Conservation (phyloP, 768 basidiomycete species). For the Lactarius hatsudake region DNA sequence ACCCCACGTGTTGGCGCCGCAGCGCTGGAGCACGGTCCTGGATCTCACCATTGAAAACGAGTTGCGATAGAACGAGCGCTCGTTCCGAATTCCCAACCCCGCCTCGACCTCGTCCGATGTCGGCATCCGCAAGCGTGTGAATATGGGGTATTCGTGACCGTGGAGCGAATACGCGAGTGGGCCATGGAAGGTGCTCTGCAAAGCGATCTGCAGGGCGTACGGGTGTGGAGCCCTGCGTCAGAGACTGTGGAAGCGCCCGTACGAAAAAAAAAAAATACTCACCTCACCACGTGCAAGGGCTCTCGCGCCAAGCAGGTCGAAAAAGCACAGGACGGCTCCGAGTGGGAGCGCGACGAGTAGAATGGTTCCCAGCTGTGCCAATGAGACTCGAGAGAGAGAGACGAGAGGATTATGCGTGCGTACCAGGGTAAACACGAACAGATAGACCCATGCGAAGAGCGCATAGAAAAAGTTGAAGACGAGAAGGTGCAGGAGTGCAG, state of each 20-base stretch:
- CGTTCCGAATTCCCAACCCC: conserved; percentile 40
- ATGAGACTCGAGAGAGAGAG: conserved; percentile 14
- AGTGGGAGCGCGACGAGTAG: conserved; percentile 76
- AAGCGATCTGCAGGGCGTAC: conserved; percentile 44
- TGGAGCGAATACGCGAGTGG: conserved; percentile 62
- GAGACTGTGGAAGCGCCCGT: not conserved
- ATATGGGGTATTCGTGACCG: conserved; percentile 70
- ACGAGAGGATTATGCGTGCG: conserved; percentile 34
- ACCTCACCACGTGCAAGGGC: conserved; percentile 71
- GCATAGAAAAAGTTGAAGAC: conserved; percentile 79
- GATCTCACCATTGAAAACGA: conserved; percentile 70
- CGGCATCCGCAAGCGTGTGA: conserved; percentile 57
- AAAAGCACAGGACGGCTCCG: conserved; percentile 74
- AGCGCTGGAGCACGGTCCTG: conserved; percentile 14
- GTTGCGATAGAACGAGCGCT: conserved; percentile 78
- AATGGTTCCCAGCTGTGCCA: conserved; percentile 66
- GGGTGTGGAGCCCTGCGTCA: not conserved
- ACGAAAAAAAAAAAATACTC: conserved; percentile 21
- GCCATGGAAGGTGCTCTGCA: conserved; percentile 69
- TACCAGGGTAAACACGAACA: conserved; percentile 80
- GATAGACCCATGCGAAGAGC: conserved; percentile 70
- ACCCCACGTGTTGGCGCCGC: conserved; percentile 12
- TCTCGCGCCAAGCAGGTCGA: conserved; percentile 72
- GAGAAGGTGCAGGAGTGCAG: conserved; percentile 63
- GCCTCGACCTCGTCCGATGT: conserved; percentile 50